phyloP scores from a whole-genome alignment of 805 yeast genomes.

The Geotrichum ghanense region DNA sequence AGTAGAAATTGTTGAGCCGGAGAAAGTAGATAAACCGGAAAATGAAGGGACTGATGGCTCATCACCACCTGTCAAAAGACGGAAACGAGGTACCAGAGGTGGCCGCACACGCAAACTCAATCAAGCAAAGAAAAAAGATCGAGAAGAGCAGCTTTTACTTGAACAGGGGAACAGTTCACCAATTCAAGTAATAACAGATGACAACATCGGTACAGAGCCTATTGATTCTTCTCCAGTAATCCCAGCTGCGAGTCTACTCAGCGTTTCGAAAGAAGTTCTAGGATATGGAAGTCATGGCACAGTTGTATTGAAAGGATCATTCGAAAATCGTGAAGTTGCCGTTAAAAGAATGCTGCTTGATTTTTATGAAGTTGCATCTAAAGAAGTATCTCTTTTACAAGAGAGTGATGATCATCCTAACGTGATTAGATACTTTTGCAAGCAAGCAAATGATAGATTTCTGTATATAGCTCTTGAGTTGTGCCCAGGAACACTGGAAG shows the following conservation, averaged over 20 bases:
- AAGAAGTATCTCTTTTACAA: constrained; percentile 75
- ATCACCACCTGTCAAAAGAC: constrained; percentile 31
- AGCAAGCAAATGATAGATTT: constrained; percentile 81
- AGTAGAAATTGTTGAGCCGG: constrained; percentile 10
- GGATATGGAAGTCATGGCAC: constrained; percentile 98
- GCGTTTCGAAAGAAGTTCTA: constrained; percentile 58
- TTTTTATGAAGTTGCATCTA: constrained; percentile 88
- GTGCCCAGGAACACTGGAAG: constrained; percentile 83
- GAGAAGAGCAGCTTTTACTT: not conserved
- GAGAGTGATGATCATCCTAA: constrained; percentile 97
- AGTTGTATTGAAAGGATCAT: constrained; percentile 79
- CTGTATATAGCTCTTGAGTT: constrained; percentile 87
- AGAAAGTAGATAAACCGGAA: constrained; percentile 13
- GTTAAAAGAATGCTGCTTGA: constrained; percentile 89
- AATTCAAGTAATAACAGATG: not conserved
- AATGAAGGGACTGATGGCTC: constrained; percentile 7
- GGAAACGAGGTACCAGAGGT: constrained; percentile 82
- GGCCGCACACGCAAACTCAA: constrained; percentile 41
- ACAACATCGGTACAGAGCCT: constrained; percentile 3
- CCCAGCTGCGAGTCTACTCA: constrained; percentile 14
- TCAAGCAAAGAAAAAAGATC: not conserved
- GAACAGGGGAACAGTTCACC: not conserved
- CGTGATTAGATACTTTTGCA: constrained; percentile 85
- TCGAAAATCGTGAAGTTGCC: constrained; percentile 90
- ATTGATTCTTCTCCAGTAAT: constrained; percentile 1